Conservation (phyloP, 306 rosid species). For the Quercus alba region DNA sequence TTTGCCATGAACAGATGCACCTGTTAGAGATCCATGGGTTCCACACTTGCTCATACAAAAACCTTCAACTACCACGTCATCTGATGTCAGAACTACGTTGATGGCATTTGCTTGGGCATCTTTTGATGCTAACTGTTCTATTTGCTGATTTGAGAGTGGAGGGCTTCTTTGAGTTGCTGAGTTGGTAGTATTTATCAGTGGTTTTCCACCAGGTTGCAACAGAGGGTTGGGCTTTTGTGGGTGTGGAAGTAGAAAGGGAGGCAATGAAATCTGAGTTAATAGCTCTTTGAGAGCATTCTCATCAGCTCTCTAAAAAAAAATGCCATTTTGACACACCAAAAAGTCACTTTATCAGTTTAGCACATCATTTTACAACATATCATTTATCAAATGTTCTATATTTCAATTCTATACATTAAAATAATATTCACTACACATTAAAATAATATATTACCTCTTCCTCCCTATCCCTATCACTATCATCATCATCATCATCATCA, state of each 20-base stretch:
- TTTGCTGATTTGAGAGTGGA: slow-evolving; percentile 20
- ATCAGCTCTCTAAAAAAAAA: no score
- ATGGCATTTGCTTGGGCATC: slow-evolving; percentile 29
- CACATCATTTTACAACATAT: no score
- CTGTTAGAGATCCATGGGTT: slow-evolving; percentile 31
- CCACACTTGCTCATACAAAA: slow-evolving; percentile 63
- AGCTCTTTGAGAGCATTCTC: slow-evolving; percentile 56
- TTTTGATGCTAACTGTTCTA: slow-evolving; percentile 41
- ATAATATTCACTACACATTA: no score
- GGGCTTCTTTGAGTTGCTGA: neutral
- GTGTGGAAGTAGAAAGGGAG: slow-evolving; percentile 44
- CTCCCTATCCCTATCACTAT: no score
- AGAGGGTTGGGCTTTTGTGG: slow-evolving; percentile 34
- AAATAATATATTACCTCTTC: no score
- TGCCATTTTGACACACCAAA: no score
- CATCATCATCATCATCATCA: no score
- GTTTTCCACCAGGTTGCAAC: slow-evolving; percentile 58
- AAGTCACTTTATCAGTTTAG: no score
- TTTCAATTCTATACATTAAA: no score
- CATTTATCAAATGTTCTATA: no score
- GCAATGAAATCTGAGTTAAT: slow-evolving; percentile 55
- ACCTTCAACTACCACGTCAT: slow-evolving; percentile 48
- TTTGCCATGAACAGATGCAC: neutral
- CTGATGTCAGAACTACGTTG: slow-evolving; percentile 51
- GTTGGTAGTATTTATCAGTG: slow-evolving; percentile 39